Base-by-base conservation (phyloP, 2,329 filamentous ascomycete genomes). In the Fusarium miscanthi region DNA sequence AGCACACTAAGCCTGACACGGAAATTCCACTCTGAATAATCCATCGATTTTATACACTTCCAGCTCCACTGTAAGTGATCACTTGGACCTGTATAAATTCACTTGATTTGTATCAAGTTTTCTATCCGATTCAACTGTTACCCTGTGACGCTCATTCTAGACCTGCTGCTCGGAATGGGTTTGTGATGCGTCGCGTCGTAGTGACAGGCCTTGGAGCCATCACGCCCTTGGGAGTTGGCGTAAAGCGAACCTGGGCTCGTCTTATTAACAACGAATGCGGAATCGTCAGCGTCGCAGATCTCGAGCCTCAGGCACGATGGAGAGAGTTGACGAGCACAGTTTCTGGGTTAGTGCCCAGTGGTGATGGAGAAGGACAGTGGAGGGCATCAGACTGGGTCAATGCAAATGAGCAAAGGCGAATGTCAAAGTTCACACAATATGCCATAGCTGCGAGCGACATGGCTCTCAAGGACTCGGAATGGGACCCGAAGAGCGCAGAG, bases 341-440 rank as follows among this genome's bases (percentile, higher is more conserved):
- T 57, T 95, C 95, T 46, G 96, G 93, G 3, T 80, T 96, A 23
- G 93, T 99, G 2, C 94, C 95, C 3, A 81, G 78, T 48, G 79
- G 79, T 10, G 70, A 80, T 9, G 79, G 78, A 62, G 78, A 83
- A 62, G 78, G 84, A 81, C 74, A 84, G 48, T 91, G 87, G 90
- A 80, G 81, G 35, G 78, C 87, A 3, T 80, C 83, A 16, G 86
- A 90, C 74, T 91, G 89, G 87, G 77, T 90, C 56, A 82, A 80
- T 49, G 79, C 82, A 30, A 79, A 85, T 3, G 89, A 91, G 64
- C 86, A 88, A 78, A 89, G 94, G 8, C 92, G 94, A 78, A 97
- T 97, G 91, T 94, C 96, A n/a, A 87, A 85, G 30, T 98, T 98
- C 80, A 89, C 94, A 8, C 95, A 98, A 81, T 98, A 97, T 84